A percentile compares a stretch with the other conserved stretches of the same genome.
These are phyloP conservation scores for Adansonia rubrostipa DNA, from an alignment of 441 rosid species.

Conservation along the genomic window DNA sequence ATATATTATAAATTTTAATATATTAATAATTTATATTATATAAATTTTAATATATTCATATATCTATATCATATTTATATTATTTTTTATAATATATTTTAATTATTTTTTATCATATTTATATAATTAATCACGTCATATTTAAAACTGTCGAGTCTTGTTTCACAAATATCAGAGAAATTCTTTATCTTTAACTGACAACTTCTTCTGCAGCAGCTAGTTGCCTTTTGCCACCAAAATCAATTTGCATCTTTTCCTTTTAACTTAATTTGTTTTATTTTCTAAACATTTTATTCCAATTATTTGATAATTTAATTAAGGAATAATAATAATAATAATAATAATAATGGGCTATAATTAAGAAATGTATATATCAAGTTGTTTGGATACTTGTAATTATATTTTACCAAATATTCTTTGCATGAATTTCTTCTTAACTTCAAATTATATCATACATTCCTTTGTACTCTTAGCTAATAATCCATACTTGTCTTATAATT, in stretches of 20 bases:
- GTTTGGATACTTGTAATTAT: background rate
- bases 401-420: background rate
- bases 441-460: slow-evolving; percentile 15
- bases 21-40: too few species aligned
- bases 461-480: background rate
- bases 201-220: background rate
- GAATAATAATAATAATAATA: too few species aligned
- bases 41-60: too few species aligned
- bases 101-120: too few species aligned
- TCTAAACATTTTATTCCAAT: background rate
- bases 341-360: too few species aligned
- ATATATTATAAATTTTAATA: too few species aligned
- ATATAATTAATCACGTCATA: too few species aligned
- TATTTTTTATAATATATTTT: too few species aligned
- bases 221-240: background rate
- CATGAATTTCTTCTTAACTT: background rate
- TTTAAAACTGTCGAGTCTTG: too few species aligned
- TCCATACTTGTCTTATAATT: slow-evolving; percentile 24
- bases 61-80: too few species aligned
- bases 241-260: slow-evolving; percentile 4
- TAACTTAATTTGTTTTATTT: background rate
- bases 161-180: background rate
- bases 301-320: background rate
- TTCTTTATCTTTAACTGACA: slow-evolving; percentile 16
- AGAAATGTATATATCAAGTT: background rate